Base-by-base conservation (phyloP, 768 basidiomycete genomes). In the Lactifluus subvellereus region DNA sequence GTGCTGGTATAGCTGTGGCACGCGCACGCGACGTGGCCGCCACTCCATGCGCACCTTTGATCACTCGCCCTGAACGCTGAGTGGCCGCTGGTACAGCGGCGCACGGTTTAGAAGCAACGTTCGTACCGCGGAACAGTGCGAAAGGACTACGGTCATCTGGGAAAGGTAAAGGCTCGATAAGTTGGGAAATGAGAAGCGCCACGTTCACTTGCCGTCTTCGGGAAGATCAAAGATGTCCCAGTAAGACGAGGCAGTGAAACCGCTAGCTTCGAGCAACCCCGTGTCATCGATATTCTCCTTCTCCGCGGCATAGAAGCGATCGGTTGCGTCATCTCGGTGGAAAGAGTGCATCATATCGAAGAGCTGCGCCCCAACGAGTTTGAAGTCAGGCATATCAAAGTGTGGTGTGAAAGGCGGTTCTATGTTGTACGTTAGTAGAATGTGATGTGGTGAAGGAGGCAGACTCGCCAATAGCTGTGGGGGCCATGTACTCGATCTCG, bases 401-500 rank as follows among this genome's bases (percentile, higher is more conserved):
- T 73, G 73, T 14, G 79, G 79, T 59, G 78, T 77, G 59, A 77
- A 83, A 6, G 76, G 74, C 45, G 66, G 64, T 20, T 78, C 81
- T 82, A 51, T 11, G 13, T 11, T 8, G 10, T 20, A 18, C 11
- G n/a, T 33, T n/a, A 10, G 51, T 14, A 52, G 22, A 54, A n/a
- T 1, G 18, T 7, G 30, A n/a, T 20, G 14, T 1, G 16, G 4
- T 56, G 43, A 61, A 27, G 38, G 20, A n/a, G 22, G 10, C 33
- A n/a, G 4, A 72, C 81, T 59, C 64, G 82, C 81, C 78, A n/a
- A 74, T 70, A n/a, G 76, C 75, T 52, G 77, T 80, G 11, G 82
- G 82, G 27, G 82, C 79, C 78, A 81, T 81, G 62, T 83, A 83
- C 66, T 83, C 82, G 10, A 82, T 77, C 68, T 83, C 82, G 59